Evolutionary conservation across 495 filamentous ascomycete genomes (phyloP), one percentile per base, ranked within the genome.

Genomic region (Pyrenopolyporus hunteri): DNA sequence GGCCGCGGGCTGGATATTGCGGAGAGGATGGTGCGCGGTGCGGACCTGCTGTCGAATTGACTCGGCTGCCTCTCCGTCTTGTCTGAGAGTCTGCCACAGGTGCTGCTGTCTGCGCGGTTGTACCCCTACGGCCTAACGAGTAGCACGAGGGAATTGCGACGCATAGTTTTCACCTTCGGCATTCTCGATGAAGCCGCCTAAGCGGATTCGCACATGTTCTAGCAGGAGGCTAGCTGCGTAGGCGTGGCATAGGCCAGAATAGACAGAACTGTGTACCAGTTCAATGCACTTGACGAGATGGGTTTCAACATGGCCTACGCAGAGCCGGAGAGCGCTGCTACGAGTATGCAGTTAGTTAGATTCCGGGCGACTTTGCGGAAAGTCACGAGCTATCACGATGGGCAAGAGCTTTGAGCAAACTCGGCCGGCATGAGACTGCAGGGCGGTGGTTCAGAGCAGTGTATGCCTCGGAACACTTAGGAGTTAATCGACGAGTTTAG

Each of bases 211-310:
- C 79, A 23, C 59, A 73, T 37, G 56, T 71, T 47, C 81, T 83
- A n/a, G 78, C 67, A 35, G 83, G 80, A 31, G 85, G 87, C 8
- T 10, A 53, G 39, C 22, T 67, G 58, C 29, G 14, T 45, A 4
- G 6, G 58, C 29, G 14, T 45, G 6, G 6, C 63, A 2, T 67
- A 53, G 63, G 45, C 10, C 2, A 13, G 22, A 33, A 51, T 57
- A 42, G 63, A 67, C 29, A 50, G 58, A 35, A n/a, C 39, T 23
- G 46, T 48, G 8, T 67, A 61, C 5, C 33, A 42, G 46, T 63
- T 53, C 14, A 11, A 25, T 4, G 25, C 58, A 0, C 31, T 67
- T 13, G 59, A 67, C n/a, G 63, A 62, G 44, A 51, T 57, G 32
- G 13, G 51, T 17, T 53, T 53, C 10, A 28, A n/a, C 49, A 29